Evolutionary conservation across 805 yeast species (phyloP), one percentile per base, ranked within the genome.

Genomic region (Candida stauntonica): DNA sequence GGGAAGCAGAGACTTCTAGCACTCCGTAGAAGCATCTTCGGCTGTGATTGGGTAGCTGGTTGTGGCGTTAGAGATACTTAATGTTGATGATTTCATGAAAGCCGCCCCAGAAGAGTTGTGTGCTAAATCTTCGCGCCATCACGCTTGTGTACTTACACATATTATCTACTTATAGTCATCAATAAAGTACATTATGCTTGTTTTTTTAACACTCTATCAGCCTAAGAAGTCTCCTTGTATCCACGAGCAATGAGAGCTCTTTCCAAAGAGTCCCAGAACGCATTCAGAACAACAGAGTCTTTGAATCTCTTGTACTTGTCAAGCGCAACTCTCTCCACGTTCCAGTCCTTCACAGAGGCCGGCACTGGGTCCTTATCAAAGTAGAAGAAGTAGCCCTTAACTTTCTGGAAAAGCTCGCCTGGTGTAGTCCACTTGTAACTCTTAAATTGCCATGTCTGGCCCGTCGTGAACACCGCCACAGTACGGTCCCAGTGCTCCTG

Each of bases 401-500:
- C 84, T 50, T 77, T 79, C 54, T 83, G 93, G 62, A 93, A 93
- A 47, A 93, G 68, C 31, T 68, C 68, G 43, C 82, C 78, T 3
- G 99, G 96, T 38, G 81, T 77, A 28, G 78, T 71, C 78, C 88
- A 83, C 57, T 82, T 84, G 63, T 91, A 93, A 52, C 79, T 77
- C 55, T 85, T 77, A 64, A 93, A 86, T 64, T 93, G 99, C 99
- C 99, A 93, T 38, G 81, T 71, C 65, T 93, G 99, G 11, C 99
- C 99, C 9, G 97, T 91, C 14, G 96, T 91, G 66, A 93, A 82
- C 27, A 93, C 85, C 0, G 95, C 97, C 34, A 91, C 86, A 1
- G 93, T 97, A 42, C 99, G 75, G 56, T 87, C 95, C 99, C 99
- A 93, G 63, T 93, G 87, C 60, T 93, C 98, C 4, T 96, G 95